Conservation (phyloP, 192 early-diverging fungal genomes). For the Oehlia diaphana region DNA sequence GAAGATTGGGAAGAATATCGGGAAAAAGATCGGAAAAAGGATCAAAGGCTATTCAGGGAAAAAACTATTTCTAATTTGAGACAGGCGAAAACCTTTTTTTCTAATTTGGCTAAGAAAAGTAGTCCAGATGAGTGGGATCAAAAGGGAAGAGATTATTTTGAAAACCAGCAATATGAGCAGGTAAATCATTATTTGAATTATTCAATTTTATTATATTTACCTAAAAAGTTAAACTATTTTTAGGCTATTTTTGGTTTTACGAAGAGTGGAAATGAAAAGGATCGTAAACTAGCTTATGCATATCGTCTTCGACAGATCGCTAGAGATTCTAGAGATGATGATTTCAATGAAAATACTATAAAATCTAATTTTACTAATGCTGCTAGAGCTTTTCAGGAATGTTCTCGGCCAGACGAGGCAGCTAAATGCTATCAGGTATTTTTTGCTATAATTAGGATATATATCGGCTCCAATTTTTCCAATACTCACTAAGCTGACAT, state of each 20-base stretch:
- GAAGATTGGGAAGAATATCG: too few species aligned
- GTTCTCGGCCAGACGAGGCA: neutral
- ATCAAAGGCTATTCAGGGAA: neutral
- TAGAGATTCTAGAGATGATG: neutral
- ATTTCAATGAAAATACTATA: conserved; percentile 1
- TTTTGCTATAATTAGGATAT: too few species aligned
- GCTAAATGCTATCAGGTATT: conserved; percentile 19
- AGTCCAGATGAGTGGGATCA: conserved; percentile 6
- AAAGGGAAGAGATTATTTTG: conserved; percentile 11
- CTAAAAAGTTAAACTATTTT: neutral
- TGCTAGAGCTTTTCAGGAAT: conserved; percentile 1
- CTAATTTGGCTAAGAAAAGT: conserved; percentile 1
- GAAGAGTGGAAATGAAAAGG: conserved; percentile 9
- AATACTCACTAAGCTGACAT: too few species aligned
- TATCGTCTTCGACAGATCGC: conserved; percentile 15
- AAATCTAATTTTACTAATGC: neutral
- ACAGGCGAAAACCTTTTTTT: too few species aligned
- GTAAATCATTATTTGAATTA: neutral
- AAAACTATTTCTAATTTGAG: too few species aligned
- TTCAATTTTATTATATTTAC: neutral
- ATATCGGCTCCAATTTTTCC: too few species aligned
- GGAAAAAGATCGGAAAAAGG: too few species aligned
- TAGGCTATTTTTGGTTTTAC: conserved; percentile 24
- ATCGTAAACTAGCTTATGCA: neutral
- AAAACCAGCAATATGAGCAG: conserved; percentile 15